phyloP scores from a whole-genome alignment of 352 stramenopile genomes.

The Lagenidium giganteum region DNA sequence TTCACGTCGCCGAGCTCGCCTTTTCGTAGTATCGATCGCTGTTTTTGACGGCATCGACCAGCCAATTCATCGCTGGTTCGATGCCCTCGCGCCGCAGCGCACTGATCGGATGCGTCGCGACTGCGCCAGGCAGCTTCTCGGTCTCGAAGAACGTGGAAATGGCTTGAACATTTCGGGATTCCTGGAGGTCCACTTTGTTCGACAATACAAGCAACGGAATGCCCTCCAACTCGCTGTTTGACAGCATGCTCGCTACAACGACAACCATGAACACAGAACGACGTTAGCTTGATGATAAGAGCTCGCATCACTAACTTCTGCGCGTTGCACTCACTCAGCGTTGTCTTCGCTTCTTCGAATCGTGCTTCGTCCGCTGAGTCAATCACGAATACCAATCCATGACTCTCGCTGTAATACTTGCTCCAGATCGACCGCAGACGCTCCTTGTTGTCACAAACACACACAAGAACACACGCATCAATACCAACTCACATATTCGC shows the following conservation, averaged over 20 bases:
- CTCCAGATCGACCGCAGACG: constrained; percentile 89
- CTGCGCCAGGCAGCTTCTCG: constrained; percentile 26
- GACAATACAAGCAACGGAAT: constrained; percentile 86
- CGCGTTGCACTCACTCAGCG: constrained; percentile 56
- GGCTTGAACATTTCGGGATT: constrained; percentile 29
- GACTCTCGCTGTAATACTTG: constrained; percentile 92
- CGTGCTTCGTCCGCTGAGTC: constrained; percentile 79
- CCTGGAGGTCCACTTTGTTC: constrained; percentile 89
- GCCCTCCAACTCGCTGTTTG: constrained; percentile 66
- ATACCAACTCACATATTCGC: not conserved
- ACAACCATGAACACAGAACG: no score
- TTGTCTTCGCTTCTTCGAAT: constrained; percentile 88
- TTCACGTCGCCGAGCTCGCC: no score
- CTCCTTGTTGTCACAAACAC: constrained; percentile 24
- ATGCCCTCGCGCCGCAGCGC: constrained; percentile 66
- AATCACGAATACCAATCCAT: constrained; percentile 90
- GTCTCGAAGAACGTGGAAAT: constrained; percentile 44
- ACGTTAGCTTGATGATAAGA: no score
- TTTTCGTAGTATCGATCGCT: constrained; percentile 69
- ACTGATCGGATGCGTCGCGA: constrained; percentile 51
- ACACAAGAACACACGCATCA: not conserved
- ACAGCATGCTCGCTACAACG: constrained; percentile 79
- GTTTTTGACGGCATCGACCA: constrained; percentile 63
- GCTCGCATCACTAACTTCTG: no score
- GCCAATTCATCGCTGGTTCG: constrained; percentile 63